Evolutionary conservation across 371 early-diverging fungal genomes (phyloP), one percentile per base, ranked within the genome.

Genomic region (Mortierella sp.): DNA sequence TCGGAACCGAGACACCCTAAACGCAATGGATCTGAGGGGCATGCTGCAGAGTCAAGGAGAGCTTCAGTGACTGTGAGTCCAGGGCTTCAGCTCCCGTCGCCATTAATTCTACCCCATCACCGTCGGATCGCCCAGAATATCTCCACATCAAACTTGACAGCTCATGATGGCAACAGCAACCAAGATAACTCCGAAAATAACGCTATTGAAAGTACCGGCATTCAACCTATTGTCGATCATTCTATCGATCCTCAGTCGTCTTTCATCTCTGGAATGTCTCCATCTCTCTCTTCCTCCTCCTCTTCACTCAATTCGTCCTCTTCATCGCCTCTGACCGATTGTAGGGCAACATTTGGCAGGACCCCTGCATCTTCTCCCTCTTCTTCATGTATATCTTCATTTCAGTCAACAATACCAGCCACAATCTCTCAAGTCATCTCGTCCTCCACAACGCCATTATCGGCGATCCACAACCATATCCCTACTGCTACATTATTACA

Each of bases 71-170:
- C 43, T 3, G 22, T 70, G 14, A 45, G 55, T 0, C 73, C 73
- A 8, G 79, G 67, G 26, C 37, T 78, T 30, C 73, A 70, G 26
- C 52, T 78, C 47, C 79, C 79, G 0, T 78, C 79, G 3, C 67
- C 73, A 5, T 37, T 78, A 24, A 59, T 78, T 10, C 35, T 78
- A 30, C 79, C 79, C 2, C 79, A 78, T 47, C 79, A 78, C n/a
- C 68, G 79, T 1, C 39, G 74, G 37, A 73, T 78, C 1, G 71
- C 55, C 1, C 70, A 78, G 18, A 70, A n/a, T 28, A 58, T 70
- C 20, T 30, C 54, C 3, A 22, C 61, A 28, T 18, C 58, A 18
- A 45, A 58, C 26, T 57, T 55, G 37, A 30, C 57, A 30, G 28
- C 57, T n/a, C 20, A 28, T 37, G 10, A 28, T 49, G 28, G 14